A percentile compares a stretch with the other conserved stretches of the same genome.
These are phyloP conservation scores for Apodospora peruviana DNA, from an alignment of 495 filamentous ascomycete species.

Conservation along the genomic window DNA sequence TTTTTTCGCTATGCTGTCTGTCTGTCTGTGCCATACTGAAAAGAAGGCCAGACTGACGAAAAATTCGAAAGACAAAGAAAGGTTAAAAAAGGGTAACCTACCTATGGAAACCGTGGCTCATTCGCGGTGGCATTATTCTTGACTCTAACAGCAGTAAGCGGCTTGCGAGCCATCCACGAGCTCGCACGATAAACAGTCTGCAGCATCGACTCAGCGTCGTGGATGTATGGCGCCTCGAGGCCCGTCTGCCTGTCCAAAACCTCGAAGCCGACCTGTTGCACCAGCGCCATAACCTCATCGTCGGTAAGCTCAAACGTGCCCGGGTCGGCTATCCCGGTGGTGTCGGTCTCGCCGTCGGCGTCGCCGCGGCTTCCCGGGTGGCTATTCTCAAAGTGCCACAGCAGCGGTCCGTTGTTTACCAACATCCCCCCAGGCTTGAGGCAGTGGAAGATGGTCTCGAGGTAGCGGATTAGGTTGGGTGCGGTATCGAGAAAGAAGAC, in stretches of 20 bases:
- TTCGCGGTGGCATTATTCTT: too few species aligned
- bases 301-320: conserved; percentile 83
- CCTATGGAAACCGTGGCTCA: too few species aligned
- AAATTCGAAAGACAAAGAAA: too few species aligned
- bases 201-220: conserved; percentile 77
- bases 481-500: conserved; percentile 98
- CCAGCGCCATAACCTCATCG: conserved; percentile 74
- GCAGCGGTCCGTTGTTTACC: conserved; percentile 82
- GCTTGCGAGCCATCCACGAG: conserved; percentile 81
- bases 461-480: conserved; percentile 82
- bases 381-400: conserved; percentile 79
- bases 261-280: conserved; percentile 71
- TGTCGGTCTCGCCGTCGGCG: conserved; percentile 39
- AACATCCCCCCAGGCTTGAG: conserved; percentile 74
- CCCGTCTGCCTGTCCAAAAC: conserved; percentile 54
- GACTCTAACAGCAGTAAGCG: too few species aligned
- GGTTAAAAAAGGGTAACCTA: too few species aligned
- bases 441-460: conserved; percentile 74
- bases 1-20: too few species aligned
- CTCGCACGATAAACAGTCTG: conserved; percentile 71
- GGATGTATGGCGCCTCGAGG: conserved; percentile 71
- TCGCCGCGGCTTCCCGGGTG: conserved; percentile 38
- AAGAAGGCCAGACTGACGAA: too few species aligned
- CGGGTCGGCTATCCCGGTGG: conserved; percentile 62
- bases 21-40: too few species aligned